A percentile compares a stretch with the other conserved stretches of the same genome.
Evolutionary conservation across 352 stramenopile species (phyloP).

Genomic region (Pythium periplocum): DNA sequence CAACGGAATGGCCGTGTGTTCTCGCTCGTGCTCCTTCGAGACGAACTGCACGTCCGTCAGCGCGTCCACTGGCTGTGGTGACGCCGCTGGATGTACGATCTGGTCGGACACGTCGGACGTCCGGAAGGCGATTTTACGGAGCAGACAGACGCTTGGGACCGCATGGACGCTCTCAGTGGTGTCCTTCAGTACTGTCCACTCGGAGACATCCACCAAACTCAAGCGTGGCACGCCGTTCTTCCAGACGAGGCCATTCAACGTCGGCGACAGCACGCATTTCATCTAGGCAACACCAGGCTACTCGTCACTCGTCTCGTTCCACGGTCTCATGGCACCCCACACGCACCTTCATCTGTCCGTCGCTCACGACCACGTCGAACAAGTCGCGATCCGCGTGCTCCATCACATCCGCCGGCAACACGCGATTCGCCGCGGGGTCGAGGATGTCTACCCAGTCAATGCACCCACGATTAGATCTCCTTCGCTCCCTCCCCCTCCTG

Average conservation of each 20-base stretch:
- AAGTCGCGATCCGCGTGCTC: conserved; percentile 22
- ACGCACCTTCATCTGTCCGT: conserved; percentile 36
- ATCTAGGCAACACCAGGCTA: conserved; percentile 12
- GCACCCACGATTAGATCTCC: neutral
- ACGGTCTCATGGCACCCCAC: neutral
- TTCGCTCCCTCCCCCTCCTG: neutral
- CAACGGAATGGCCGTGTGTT: conserved; percentile 41
- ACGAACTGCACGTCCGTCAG: conserved; percentile 31
- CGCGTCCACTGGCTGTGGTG: neutral
- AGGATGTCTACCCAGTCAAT: conserved; percentile 28
- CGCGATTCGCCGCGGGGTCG: conserved; percentile 34
- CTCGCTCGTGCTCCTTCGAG: conserved; percentile 26
- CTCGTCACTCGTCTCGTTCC: neutral
- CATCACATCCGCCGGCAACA: conserved; percentile 19
- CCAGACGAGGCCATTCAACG: conserved; percentile 39
- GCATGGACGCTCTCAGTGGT: too few species aligned
- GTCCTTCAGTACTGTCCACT: too few species aligned
- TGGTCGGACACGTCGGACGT: too few species aligned
- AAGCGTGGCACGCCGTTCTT: neutral
- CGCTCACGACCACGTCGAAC: conserved; percentile 64
- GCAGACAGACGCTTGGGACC: too few species aligned
- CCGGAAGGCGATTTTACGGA: too few species aligned
- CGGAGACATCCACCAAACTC: too few species aligned
- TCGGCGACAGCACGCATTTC: conserved; percentile 38
- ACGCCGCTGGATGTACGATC: too few species aligned